Percentiles rank a stretch among this genome's conserved stretches.
These are phyloP conservation scores for Jatropha podagrica DNA, from an alignment of 441 rosid species.

Conservation along the genomic window DNA sequence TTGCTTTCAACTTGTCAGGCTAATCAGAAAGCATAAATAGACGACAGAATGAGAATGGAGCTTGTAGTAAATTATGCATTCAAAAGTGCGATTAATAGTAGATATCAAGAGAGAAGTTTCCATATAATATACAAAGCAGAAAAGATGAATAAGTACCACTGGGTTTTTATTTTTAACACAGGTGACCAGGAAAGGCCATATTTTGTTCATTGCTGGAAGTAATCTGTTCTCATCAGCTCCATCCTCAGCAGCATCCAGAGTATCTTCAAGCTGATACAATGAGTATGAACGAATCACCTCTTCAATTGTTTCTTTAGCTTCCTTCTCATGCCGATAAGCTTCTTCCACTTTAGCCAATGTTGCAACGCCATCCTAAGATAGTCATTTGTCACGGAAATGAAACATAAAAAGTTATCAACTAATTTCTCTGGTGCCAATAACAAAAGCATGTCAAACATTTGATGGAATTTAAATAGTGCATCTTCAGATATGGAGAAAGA, in stretches of 20 bases:
- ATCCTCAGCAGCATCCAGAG: conserved; percentile 56
- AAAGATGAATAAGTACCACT: conserved; percentile 41
- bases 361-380: conserved; percentile 60
- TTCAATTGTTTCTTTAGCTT: conserved; percentile 67
- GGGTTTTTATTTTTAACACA: conserved; percentile 63
- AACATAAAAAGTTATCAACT: background rate
- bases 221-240: conserved; percentile 78
- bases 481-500: background rate
- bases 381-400: background rate
- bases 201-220: conserved; percentile 88
- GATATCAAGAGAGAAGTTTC: background rate
- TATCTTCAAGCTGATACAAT: conserved; percentile 69
- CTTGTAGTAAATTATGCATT: background rate
- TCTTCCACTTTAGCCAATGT: conserved; percentile 80
- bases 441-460: background rate
- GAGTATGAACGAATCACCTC: conserved; percentile 56
- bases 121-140: background rate
- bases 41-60: background rate
- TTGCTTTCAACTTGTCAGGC: background rate
- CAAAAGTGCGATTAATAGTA: background rate
- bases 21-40: conserved; percentile 6
- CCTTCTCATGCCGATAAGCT: conserved; percentile 65
- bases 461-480: background rate
- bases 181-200: conserved; percentile 86
- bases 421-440: background rate